phyloP scores from a whole-genome alignment of 2,329 filamentous ascomycete genomes.

The Diaporthe sp. region DNA sequence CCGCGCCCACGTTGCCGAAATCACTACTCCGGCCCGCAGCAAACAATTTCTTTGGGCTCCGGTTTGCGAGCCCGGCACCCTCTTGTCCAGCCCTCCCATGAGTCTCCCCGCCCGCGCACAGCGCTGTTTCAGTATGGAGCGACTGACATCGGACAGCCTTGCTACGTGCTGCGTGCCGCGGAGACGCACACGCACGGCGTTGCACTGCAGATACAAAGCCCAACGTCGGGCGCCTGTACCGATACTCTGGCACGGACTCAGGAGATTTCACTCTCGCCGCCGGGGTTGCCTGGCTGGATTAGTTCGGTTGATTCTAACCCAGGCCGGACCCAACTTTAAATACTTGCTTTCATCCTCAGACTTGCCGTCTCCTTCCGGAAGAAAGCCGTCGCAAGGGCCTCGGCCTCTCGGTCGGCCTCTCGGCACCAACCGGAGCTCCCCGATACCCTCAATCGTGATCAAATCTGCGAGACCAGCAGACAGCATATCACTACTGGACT shows the following conservation, averaged over 20 bases:
- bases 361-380: slow-evolving; percentile 9
- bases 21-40: slow-evolving; percentile 27
- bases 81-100: neutral
- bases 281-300: slow-evolving; percentile 19
- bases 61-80: slow-evolving; percentile 27
- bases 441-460: neutral
- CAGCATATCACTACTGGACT: neutral
- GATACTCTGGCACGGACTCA: slow-evolving; percentile 32
- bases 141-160: slow-evolving; percentile 30
- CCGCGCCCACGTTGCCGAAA: slow-evolving; percentile 18
- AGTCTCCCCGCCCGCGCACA: neutral
- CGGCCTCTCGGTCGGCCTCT: slow-evolving; percentile 17
- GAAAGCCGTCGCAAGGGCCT: slow-evolving; percentile 19
- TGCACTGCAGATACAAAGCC: slow-evolving; percentile 37
- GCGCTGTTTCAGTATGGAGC: slow-evolving; percentile 20
- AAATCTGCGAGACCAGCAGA: neutral
- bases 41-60: slow-evolving; percentile 32
- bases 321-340: slow-evolving; percentile 22
- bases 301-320: slow-evolving; percentile 11
- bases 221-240: slow-evolving; percentile 25
- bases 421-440: slow-evolving; percentile 14
- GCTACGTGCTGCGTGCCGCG: slow-evolving; percentile 20
- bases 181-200: slow-evolving; percentile 30
- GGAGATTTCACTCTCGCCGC: slow-evolving; percentile 18
- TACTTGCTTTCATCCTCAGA: slow-evolving; percentile 16